Evolutionary conservation across 345 rosid genomes (phyloP).

Genomic region (Rhodomyrtus tomentosa): DNA sequence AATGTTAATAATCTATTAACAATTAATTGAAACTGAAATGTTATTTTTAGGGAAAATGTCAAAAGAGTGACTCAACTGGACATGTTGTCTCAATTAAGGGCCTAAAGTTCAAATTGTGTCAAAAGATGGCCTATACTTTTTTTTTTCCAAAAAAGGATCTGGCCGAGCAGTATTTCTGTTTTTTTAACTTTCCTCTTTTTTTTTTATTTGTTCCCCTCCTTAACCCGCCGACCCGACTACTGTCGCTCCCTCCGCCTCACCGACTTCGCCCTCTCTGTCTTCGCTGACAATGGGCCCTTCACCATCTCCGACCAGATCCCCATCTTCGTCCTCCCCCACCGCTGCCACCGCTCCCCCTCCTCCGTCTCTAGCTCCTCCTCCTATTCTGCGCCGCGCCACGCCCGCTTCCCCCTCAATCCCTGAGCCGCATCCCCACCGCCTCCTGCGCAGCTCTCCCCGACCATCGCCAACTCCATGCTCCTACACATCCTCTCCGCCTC

Average conservation of each 20-base stretch:
- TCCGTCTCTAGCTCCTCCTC: slow-evolving; percentile 12
- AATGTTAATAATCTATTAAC: too few species aligned
- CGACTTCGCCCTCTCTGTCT: slow-evolving; percentile 74
- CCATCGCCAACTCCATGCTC: slow-evolving; percentile 37
- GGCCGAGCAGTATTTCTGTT: too few species aligned
- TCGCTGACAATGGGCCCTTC: slow-evolving; percentile 70
- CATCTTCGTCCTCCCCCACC: slow-evolving; percentile 43
- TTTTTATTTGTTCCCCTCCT: too few species aligned
- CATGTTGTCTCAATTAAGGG: too few species aligned
- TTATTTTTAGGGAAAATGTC: too few species aligned
- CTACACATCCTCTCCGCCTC: slow-evolving; percentile 43
- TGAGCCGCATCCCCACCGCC: slow-evolving; percentile 31
- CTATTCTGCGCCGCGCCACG: slow-evolving; percentile 32
- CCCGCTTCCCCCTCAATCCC: slow-evolving; percentile 16
- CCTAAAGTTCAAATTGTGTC: too few species aligned
- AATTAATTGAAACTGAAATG: too few species aligned
- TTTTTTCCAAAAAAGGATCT: too few species aligned
- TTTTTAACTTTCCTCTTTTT: too few species aligned
- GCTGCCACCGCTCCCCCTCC: slow-evolving; percentile 1
- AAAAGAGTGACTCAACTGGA: too few species aligned
- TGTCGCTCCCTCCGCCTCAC: slow-evolving; percentile 77
- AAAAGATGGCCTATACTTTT: too few species aligned
- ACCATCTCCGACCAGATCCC: slow-evolving; percentile 79
- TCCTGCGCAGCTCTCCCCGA: slow-evolving; percentile 24
- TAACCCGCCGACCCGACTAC: too few species aligned